A percentile compares a stretch with the other conserved stretches of the same genome.
Evolutionary conservation across 495 filamentous ascomycete genomes (phyloP).

Genomic region (Hypoxylon trugodes): DNA sequence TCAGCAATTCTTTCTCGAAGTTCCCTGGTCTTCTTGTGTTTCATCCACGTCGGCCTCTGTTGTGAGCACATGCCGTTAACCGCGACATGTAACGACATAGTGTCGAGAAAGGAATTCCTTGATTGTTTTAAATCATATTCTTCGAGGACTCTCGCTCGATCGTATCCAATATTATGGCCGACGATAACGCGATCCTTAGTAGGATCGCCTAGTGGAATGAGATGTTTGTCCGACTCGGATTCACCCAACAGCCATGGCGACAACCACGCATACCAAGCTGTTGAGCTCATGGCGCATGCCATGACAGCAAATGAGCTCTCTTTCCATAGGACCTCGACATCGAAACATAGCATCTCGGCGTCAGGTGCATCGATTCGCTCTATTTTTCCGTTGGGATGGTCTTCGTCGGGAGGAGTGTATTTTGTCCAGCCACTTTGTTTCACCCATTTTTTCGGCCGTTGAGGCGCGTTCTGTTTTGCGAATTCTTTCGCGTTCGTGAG

Average conservation of each 20-base stretch:
- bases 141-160: constrained; percentile 85
- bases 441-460: constrained; percentile 83
- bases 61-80: constrained; percentile 99
- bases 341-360: constrained; percentile 86
- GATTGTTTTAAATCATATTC: constrained; percentile 88
- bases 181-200: constrained; percentile 76
- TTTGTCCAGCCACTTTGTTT: constrained; percentile 90
- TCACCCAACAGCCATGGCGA: constrained; percentile 94
- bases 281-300: constrained; percentile 89
- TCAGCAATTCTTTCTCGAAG: constrained; percentile 80
- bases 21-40: constrained; percentile 88
- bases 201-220: constrained; percentile 86
- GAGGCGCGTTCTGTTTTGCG: constrained; percentile 68
- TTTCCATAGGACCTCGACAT: constrained; percentile 97
- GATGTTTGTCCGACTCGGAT: constrained; percentile 75
- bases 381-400: constrained; percentile 69
- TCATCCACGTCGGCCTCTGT: constrained; percentile 96
- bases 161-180: constrained; percentile 96
- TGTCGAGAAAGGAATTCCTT: constrained; percentile 90
- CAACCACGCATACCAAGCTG: constrained; percentile 95
- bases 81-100: constrained; percentile 97
- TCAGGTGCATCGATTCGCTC: constrained; percentile 79
- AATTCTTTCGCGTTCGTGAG: constrained; percentile 77
- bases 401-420: no score
- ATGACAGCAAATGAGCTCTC: constrained; percentile 90